A percentile compares a stretch with the other conserved stretches of the same genome.
Evolutionary conservation across 345 rosid genomes (phyloP).

Genomic region (Populus alba): DNA sequence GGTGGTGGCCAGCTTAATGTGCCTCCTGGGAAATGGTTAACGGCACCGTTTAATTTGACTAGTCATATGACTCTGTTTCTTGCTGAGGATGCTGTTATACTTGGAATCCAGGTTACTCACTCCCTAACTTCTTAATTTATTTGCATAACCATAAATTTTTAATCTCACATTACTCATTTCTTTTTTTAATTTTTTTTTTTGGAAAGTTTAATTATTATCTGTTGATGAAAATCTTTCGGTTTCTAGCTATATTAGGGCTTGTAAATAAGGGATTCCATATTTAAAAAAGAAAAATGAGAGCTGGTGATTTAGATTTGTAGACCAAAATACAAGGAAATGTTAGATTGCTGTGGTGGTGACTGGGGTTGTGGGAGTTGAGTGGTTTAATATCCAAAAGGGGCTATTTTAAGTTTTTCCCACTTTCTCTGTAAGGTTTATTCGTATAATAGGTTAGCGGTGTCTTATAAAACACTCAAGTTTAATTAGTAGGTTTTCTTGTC

Average conservation of each 20-base stretch:
- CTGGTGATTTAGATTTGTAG: neutral
- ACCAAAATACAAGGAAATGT: neutral
- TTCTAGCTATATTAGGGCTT: neutral
- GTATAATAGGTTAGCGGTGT: too few species aligned
- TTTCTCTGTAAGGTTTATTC: too few species aligned
- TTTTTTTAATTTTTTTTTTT: too few species aligned
- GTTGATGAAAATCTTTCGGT: neutral
- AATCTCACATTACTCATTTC: neutral
- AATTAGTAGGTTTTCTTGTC: too few species aligned
- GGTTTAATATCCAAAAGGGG: too few species aligned
- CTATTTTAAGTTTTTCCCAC: too few species aligned
- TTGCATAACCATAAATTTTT: neutral
- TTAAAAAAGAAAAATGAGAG: too few species aligned
- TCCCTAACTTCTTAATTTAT: neutral
- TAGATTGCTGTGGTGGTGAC: neutral
- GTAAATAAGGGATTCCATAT: neutral
- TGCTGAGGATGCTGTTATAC: constrained; percentile 79
- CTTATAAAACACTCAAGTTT: too few species aligned
- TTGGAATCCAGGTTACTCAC: constrained; percentile 60
- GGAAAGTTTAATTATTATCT: neutral
- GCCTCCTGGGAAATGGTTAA: constrained; percentile 90
- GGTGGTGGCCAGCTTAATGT: constrained; percentile 97
- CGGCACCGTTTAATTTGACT: constrained; percentile 93
- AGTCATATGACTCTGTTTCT: constrained; percentile 92
- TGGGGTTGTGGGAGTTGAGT: too few species aligned